Evolutionary conservation across 2,329 filamentous ascomycete genomes (phyloP), one percentile per base, ranked within the genome.

Genomic region (Plenodomus biglobosus): DNA sequence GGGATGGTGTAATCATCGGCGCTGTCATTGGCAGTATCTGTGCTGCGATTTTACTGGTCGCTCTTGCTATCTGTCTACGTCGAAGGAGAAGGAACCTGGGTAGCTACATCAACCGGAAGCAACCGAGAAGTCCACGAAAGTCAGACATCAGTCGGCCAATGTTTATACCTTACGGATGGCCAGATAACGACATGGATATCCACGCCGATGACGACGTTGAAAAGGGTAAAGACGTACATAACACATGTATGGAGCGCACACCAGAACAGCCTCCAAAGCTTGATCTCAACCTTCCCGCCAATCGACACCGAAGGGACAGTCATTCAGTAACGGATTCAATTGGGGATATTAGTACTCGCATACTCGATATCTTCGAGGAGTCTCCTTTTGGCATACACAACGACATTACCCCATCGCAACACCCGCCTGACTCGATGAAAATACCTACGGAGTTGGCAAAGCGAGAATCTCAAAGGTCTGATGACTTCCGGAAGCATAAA

Each of bases 391-490:
- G 73, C 8, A 64, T 65, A 8, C 51, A 55, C 20, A 50, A 62
- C 13, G 64, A 66, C 16, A 64, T 68, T 32, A 58, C 63, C 32
- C 66, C 66, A 2, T 65, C 71, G 24, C 70, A 74, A 49, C 69
- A 64, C 18, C 73, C 73, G 6, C 69, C 72, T 44, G 70, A 75
- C 41, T 76, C 73, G 44, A 76, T 76, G 65, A 74, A 71, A 15
- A 66, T 74, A 13, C 66, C 74, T 4, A 71, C 73, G 15, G 71
- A 74, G 43, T 65, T 75, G 32, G 68, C 71, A 8, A 60, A 63
- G 49, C 59, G 69, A 30, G 52, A 61, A 2, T 74, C 73, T 1
- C 65, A 66, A 27, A 56, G 62, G 11, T 68, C 65, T 15, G 38
- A 50, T 62, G 65, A 38, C 45, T 61, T 46, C 58, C 68, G 56